Evolutionary conservation across 768 basidiomycete genomes (phyloP), one percentile per base, ranked within the genome.

Genomic region (Lactarius vividus): DNA sequence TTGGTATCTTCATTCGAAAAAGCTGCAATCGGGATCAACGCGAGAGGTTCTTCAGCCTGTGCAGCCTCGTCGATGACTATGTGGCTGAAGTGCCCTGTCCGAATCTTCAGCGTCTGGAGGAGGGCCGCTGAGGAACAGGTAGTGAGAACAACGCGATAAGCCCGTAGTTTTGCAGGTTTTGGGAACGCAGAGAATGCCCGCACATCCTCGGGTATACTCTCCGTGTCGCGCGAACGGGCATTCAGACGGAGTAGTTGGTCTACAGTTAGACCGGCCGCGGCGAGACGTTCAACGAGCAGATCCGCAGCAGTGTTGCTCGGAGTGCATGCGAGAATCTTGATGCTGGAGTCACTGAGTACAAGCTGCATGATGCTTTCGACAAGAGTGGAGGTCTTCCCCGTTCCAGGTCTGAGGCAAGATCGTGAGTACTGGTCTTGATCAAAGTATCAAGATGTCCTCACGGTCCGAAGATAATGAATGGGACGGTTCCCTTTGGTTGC

Each of bases 11-110:
- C 57, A 64, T 73, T 73, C 7, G 76, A 75, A 59, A 78, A 70
- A 1, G 74, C 71, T 63, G 70, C 69, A 40, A 80, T 74, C 0
- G 77, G 69, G 3, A 86, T 77, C 80, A 88, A 83, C 4, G 80
- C 72, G 68, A 85, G 83, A 0, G 87, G 85, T 69, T 88, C 87
- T 46, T 80, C 81, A 0, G 82, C 86, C 69, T 88, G 86, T 0
- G 85, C 86, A 6, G 85, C 87, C 66, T 88, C 87, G 70, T 88
- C 87, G 44, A 86, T 75, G 68, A 88, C 83, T 20, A 88, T 83
- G 65, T 87, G 84, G 0, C 74, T 81, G 69, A 83, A 88, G 71
- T 86, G 84, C 0, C 86, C 87, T 16, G 79, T 74, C 33, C 74
- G 72, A 28, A 86, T 44, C 0, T 85, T 85, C 10, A 85, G 69